Evolutionary conservation across 495 filamentous ascomycete genomes (phyloP), one percentile per base, ranked within the genome.

Genomic region (Neurospora sp.): DNA sequence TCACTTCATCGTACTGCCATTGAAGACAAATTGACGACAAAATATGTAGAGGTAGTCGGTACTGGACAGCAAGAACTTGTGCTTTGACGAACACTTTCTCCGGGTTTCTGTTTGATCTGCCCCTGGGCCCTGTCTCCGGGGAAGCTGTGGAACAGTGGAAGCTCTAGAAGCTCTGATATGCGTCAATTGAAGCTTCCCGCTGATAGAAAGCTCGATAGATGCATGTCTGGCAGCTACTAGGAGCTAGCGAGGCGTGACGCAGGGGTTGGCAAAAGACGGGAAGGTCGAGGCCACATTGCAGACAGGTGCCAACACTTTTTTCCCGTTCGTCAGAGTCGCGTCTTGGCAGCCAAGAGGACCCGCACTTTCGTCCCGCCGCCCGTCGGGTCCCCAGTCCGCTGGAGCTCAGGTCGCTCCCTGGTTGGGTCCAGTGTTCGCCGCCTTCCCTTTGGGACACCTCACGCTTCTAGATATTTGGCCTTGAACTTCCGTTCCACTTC

Each of bases 221-320:
- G 53, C 53, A 61, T 61, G 31, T 61, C 16, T 31, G 7, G 53
- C 22, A 61, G 53, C 53, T 61, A 61, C 12, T 61, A 3, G 22
- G 3, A 61, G 53, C 53, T 61, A 61, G 22, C 22, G 22, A 61
- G n/a, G 53, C 20, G 20, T 59, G 48, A 59, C 48, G 53, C 53
- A 65, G 53, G 53, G 53, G 53, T 17, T 65, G 53, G 53, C 53
- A 35, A 53, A 53, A 53, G 53, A 35, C 22, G 20, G 48, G 22
- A 27, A 44, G 14, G 59, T 35, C 68, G 53, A 74, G 72, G 72
- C 72, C 75, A 78, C 75, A 78, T 78, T 76, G 75, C 76, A 76
- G 61, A 72, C 61, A 17, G 20, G 38, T 16, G 39, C 41, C n/a
- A 53, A 68, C 35, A 53, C 20, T 3, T 59, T 27, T 59, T 59